Conservation (phyloP, 2,329 filamentous ascomycete species). For the Emericellopsis cladophorae region DNA sequence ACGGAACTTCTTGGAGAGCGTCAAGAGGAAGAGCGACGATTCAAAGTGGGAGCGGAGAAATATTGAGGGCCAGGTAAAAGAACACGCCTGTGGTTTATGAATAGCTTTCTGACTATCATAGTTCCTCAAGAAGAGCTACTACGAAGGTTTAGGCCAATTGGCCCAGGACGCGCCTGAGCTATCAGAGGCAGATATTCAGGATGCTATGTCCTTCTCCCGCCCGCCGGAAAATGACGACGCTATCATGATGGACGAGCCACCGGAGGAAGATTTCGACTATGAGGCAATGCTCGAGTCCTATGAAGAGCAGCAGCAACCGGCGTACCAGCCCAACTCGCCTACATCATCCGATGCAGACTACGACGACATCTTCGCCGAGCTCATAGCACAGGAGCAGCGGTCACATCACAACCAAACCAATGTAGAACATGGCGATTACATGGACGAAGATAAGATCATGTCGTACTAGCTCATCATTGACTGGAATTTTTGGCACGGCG, state of each 20-base stretch:
- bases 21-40: conserved; percentile 47
- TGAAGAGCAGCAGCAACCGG: conserved; percentile 14
- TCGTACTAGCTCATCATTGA: background rate
- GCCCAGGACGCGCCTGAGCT: conserved; percentile 22
- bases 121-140: conserved; percentile 22
- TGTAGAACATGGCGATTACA: background rate
- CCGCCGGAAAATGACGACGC: conserved; percentile 25
- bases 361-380: conserved; percentile 43
- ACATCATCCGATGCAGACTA: conserved; percentile 44
- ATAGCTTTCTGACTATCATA: conserved; percentile 4
- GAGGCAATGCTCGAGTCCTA: conserved; percentile 42
- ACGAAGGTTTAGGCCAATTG: conserved; percentile 18
- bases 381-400: conserved; percentile 17
- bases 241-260: conserved; percentile 33
- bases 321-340: conserved; percentile 17
- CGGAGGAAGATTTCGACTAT: conserved; percentile 41
- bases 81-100: background rate
- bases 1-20: conserved; percentile 56
- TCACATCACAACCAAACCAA: conserved; percentile 4
- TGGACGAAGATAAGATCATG: conserved; percentile 1
- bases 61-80: conserved; percentile 40
- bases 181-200: conserved; percentile 38
- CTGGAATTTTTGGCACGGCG: background rate
- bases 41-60: conserved; percentile 46
- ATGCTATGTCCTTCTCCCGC: conserved; percentile 24